Conservation (phyloP, 352 stramenopile species). For the Blastocystis sp. region DNA sequence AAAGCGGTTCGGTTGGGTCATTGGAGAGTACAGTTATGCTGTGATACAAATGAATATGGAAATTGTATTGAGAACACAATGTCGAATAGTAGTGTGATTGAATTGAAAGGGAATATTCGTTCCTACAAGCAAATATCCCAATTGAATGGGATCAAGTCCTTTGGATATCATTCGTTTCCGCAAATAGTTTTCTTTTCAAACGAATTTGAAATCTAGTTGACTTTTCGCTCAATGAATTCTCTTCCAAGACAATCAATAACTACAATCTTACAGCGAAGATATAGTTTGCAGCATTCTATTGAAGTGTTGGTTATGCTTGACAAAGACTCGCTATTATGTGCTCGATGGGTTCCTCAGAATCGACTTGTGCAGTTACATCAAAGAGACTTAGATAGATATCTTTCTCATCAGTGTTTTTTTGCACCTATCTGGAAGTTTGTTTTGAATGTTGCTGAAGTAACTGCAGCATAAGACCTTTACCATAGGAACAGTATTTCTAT, state of each 20-base stretch:
- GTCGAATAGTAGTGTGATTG: neutral
- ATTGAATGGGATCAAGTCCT: neutral
- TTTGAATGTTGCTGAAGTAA: slow-evolving; percentile 18
- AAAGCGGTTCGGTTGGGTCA: neutral
- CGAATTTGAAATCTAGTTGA: neutral
- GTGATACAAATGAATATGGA: neutral
- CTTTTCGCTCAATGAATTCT: neutral
- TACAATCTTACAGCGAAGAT: neutral
- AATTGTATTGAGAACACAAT: neutral
- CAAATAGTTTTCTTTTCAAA: slow-evolving; percentile 20
- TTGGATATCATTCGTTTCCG: neutral
- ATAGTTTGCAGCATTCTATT: neutral
- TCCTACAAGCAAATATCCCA: slow-evolving; percentile 6
- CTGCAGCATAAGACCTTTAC: neutral
- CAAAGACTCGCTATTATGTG: neutral
- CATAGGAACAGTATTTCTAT: slow-evolving; percentile 46
- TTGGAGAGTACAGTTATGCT: neutral
- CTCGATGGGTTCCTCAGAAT: slow-evolving; percentile 4
- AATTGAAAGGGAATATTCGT: neutral
- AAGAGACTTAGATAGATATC: slow-evolving; percentile 22
- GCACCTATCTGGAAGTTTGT: neutral
- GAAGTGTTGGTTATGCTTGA: neutral
- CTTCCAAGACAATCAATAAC: neutral
- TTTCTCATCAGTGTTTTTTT: neutral
- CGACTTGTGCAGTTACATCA: neutral